Evolutionary conservation across 306 rosid genomes (phyloP), one percentile per base, ranked within the genome.

Genomic region (Spatholobus suberectus): DNA sequence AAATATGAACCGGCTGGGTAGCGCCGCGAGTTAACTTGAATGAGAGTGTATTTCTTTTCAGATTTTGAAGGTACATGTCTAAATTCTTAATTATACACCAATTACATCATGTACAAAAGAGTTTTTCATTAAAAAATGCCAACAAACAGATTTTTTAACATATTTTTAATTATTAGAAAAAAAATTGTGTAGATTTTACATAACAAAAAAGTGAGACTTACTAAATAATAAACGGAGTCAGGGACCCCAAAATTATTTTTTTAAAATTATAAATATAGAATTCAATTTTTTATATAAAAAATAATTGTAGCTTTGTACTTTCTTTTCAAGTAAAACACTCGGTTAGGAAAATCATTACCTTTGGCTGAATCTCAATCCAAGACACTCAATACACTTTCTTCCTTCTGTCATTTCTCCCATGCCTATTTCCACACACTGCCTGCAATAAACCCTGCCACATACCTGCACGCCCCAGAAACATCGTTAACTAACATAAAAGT

Each of bases 381-480:
- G 87, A 80, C 98, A 95, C 70, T 91, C 86, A 0, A 87, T 29
- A 68, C 98, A 95, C 88, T 95, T 95, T 72, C 97, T 91, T 83
- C 98, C 98, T 81, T 95, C 98, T 0, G 72, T 89, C 97, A 95
- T 88, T 12, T 91, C 97, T 67, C 95, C 97, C 98, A 95, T 95
- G 46, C 97, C 98, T 24, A 82, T 51, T 67, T 80, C 85, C 79
- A 93, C 80, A 76, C 98, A 95, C 26, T 82, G 89, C 85, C 90
- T 87, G 83, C 98, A 95, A 76, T 93, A 93, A 70, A 88, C 97
- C 88, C 98, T 90, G 54, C 97, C 98, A 85, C 98, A 93, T 46
- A 90, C 97, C 98, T 93, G 78, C 81, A 87, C 44, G n/a, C 52
- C 47, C 26, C 67, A 79, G 8, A 73, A 80, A 44, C 18, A 80